Evolutionary conservation across 164 flowering plant species (phyloP).

Genomic region (Magnolia changhungtana): DNA sequence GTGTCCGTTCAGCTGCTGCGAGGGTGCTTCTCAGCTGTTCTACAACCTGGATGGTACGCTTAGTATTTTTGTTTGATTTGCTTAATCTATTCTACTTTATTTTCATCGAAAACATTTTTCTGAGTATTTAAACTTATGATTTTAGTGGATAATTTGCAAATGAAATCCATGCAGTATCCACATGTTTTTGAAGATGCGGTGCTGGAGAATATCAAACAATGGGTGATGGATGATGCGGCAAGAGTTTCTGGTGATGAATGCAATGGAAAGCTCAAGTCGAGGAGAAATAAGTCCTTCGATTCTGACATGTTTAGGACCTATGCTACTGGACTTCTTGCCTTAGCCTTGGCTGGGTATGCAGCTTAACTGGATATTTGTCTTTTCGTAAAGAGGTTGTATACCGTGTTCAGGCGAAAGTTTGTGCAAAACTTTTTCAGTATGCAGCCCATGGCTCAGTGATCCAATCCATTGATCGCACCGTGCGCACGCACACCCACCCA

Average conservation of each 20-base stretch:
- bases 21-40: constrained; percentile 81
- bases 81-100: not conserved
- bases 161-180: constrained; percentile 64
- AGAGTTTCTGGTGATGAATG: constrained; percentile 40
- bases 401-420: not conserved
- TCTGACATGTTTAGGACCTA: constrained; percentile 80
- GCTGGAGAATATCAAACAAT: constrained; percentile 63
- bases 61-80: not conserved
- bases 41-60: constrained; percentile 69
- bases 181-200: constrained; percentile 81
- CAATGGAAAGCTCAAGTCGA: constrained; percentile 35
- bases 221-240: constrained; percentile 75
- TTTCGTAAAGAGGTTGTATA: not conserved
- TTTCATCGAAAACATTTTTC: not conserved
- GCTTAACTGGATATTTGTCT: not conserved
- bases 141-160: constrained; percentile 9
- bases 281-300: constrained; percentile 52
- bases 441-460: not conserved
- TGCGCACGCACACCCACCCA: not conserved
- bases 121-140: not conserved
- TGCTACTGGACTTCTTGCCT: constrained; percentile 90
- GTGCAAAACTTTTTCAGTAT: not conserved
- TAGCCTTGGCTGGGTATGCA: constrained; percentile 69
- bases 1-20: constrained; percentile 75
- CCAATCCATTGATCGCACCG: not conserved